phyloP scores from a whole-genome alignment of 2,329 filamentous ascomycete species.

The Phialocephala sp. region DNA sequence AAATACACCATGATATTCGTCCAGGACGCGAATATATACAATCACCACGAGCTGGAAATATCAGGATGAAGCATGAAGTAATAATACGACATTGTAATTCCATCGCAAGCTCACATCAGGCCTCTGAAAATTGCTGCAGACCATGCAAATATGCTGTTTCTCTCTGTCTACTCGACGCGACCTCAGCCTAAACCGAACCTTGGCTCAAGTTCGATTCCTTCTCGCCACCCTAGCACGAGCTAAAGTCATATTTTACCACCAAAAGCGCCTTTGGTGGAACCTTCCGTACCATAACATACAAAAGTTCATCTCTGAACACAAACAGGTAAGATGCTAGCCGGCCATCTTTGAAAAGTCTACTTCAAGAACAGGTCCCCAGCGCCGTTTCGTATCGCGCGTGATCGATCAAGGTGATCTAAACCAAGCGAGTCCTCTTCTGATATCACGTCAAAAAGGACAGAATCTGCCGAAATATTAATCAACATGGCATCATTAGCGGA shows the following conservation, averaged over 20 bases:
- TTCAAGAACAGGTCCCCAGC: constrained; percentile 66
- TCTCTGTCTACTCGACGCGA: neutral
- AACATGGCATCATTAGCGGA: neutral
- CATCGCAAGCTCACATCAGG: neutral
- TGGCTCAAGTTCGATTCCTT: neutral
- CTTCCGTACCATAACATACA: constrained; percentile 23
- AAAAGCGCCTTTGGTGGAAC: constrained; percentile 22
- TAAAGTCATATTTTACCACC: constrained; percentile 23
- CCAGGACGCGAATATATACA: no score
- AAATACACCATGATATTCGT: no score
- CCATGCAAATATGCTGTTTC: constrained; percentile 9
- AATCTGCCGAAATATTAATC: constrained; percentile 28
- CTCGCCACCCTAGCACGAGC: neutral
- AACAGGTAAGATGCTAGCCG: constrained; percentile 13
- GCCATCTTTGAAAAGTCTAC: constrained; percentile 34
- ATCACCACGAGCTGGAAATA: neutral
- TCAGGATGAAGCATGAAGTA: neutral
- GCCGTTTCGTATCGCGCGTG: constrained; percentile 63
- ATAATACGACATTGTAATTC: constrained; percentile 7
- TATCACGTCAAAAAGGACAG: constrained; percentile 54
- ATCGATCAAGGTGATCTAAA: constrained; percentile 69
- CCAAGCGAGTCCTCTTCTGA: constrained; percentile 66
- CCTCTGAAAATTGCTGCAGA: neutral
- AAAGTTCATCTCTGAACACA: constrained; percentile 15
- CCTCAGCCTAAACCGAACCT: neutral